phyloP scores from a whole-genome alignment of 2,329 filamentous ascomycete species.

The Aspergillus sp. region DNA sequence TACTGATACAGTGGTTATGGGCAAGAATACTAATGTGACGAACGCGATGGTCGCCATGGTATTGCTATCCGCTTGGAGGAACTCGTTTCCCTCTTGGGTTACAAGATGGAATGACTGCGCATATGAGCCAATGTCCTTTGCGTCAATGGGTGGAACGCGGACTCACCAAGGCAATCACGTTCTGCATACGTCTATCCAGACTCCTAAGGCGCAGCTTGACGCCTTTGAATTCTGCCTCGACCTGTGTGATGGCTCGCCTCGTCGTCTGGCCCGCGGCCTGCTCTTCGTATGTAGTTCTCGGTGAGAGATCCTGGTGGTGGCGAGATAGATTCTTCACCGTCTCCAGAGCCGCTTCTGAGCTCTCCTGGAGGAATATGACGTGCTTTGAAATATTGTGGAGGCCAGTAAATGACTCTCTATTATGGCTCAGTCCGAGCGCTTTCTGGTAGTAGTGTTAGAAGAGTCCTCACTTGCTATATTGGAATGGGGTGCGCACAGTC shows the following conservation, averaged over 20 bases:
- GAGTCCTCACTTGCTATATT: too few relatives aligned
- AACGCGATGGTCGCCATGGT: slow-evolving; percentile 4
- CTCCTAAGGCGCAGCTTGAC: neutral
- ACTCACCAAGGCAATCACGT: neutral
- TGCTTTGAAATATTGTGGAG: slow-evolving; percentile 1
- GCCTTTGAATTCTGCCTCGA: neutral
- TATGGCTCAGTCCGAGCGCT: neutral
- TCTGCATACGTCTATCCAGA: slow-evolving; percentile 1
- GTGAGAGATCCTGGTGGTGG: neutral
- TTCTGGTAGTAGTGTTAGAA: neutral
- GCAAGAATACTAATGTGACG: neutral
- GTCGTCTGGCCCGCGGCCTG: neutral
- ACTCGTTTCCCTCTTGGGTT: neutral
- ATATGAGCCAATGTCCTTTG: neutral
- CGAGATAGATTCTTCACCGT: neutral
- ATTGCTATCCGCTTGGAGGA: neutral
- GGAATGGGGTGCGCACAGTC: neutral
- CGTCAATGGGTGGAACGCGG: neutral
- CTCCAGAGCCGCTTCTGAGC: neutral
- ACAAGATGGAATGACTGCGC: slow-evolving; percentile 1
- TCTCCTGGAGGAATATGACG: slow-evolving; percentile 1
- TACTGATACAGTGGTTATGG: neutral
- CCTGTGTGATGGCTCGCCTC: neutral
- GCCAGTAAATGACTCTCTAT: neutral
- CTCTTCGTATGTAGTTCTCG: neutral